Percentiles rank a stretch among this genome's conserved stretches.
Evolutionary conservation across 306 rosid species (phyloP).

Genomic region (Casuarina glauca): DNA sequence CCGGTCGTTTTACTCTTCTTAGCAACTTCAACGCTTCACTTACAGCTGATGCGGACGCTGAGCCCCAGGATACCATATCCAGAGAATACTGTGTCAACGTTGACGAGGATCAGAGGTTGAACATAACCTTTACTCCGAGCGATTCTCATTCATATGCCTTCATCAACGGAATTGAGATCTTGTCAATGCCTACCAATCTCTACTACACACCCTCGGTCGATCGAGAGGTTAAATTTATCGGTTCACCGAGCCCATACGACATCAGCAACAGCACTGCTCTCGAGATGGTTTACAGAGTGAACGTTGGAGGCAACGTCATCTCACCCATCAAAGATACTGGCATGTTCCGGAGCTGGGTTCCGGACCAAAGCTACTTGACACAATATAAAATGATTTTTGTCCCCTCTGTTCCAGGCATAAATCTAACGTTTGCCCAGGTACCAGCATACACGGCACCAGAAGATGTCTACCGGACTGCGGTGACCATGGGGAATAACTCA

Average conservation of each 20-base stretch:
- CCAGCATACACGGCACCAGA: conserved; percentile 31
- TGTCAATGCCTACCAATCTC: conserved; percentile 69
- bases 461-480: conserved; percentile 25
- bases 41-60: conserved; percentile 21
- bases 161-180: conserved; percentile 53
- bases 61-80: not conserved
- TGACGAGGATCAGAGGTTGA: conserved; percentile 23
- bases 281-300: conserved; percentile 32
- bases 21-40: conserved; percentile 45
- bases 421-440: conserved; percentile 9
- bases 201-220: conserved; percentile 28
- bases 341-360: conserved; percentile 29
- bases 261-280: conserved; percentile 7
- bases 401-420: no score
- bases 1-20: conserved; percentile 45
- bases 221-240: not conserved
- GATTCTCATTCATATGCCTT: conserved; percentile 44
- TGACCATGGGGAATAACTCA: not conserved
- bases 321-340: conserved; percentile 19
- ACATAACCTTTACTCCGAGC: conserved; percentile 45
- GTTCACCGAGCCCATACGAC: not conserved
- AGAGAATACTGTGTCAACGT: conserved; percentile 50
- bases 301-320: conserved; percentile 12
- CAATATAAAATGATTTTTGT: no score
- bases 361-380: not conserved